Percentiles rank a stretch among this genome's conserved stretches.
These are phyloP conservation scores for Dipodascopsis uninucleata DNA, from an alignment of 805 yeast species.

Conservation along the genomic window DNA sequence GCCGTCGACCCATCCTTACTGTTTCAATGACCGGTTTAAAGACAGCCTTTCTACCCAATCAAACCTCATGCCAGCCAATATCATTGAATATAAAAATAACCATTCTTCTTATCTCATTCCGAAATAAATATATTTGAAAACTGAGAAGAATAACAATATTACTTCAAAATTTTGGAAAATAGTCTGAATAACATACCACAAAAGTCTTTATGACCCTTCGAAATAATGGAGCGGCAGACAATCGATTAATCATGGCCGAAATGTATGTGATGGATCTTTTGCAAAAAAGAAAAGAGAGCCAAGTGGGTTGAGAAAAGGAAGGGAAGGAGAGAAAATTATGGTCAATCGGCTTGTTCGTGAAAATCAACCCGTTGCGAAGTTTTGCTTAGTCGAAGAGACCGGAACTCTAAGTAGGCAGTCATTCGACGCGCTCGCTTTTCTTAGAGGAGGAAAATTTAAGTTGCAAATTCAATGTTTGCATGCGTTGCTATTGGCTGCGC, in stretches of 20 bases:
- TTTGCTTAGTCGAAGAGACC: background rate
- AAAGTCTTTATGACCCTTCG: conserved; percentile 17
- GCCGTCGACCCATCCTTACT: too few relatives aligned
- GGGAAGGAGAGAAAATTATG: background rate
- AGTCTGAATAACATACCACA: conserved; percentile 13
- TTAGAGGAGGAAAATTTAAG: too few relatives aligned
- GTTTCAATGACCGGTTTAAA: too few relatives aligned
- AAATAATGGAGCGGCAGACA: conserved; percentile 20
- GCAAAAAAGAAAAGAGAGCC: background rate
- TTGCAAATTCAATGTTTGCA: background rate
- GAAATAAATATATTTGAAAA: background rate
- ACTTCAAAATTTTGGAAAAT: background rate
- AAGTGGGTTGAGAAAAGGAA: background rate
- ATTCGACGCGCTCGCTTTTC: too few relatives aligned
- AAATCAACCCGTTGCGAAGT: background rate
- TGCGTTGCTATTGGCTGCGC: conserved; percentile 8
- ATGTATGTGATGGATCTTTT: background rate
- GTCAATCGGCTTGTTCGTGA: conserved; percentile 1
- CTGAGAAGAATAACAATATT: background rate
- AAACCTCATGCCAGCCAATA: too few relatives aligned
- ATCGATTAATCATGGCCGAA: conserved; percentile 23
- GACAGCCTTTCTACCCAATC: too few relatives aligned
- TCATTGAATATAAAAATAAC: background rate
- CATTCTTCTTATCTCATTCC: background rate
- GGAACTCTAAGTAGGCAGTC: background rate